Evolutionary conservation across 2,329 filamentous ascomycete species (phyloP).

Genomic region (Triangularia verruculosa): DNA sequence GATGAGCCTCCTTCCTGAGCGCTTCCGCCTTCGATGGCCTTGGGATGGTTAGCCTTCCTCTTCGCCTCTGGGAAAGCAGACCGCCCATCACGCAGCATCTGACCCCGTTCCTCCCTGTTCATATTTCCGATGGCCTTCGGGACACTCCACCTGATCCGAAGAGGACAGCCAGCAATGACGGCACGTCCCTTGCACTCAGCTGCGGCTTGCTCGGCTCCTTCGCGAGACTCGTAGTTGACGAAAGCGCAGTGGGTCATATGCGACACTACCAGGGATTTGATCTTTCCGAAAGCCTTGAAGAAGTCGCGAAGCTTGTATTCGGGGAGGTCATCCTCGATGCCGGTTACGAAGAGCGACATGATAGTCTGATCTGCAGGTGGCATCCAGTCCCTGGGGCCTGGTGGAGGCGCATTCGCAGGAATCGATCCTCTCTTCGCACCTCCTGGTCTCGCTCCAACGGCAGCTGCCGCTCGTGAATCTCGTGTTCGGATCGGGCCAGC

Average conservation of each 20-base stretch:
- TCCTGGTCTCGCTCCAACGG: conserved; percentile 46
- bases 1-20: conserved; percentile 26
- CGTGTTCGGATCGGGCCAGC: conserved; percentile 78
- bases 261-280: conserved; percentile 90
- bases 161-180: conserved; percentile 84
- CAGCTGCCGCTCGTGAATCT: conserved; percentile 54
- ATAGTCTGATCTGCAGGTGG: conserved; percentile 83
- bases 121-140: conserved; percentile 89
- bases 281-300: conserved; percentile 83
- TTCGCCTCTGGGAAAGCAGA: conserved; percentile 51
- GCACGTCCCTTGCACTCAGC: conserved; percentile 82
- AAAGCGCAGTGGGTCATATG: conserved; percentile 98
- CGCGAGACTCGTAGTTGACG: conserved; percentile 84
- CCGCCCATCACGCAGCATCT: conserved; percentile 77
- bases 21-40: conserved; percentile 33
- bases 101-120: conserved; percentile 78
- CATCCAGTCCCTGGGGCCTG: conserved; percentile 77
- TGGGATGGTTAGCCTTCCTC: conserved; percentile 37
- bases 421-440: conserved; percentile 56
- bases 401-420: conserved; percentile 66
- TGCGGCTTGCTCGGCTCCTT: conserved; percentile 82
- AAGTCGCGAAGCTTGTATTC: conserved; percentile 89
- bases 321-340: conserved; percentile 91
- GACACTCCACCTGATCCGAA: conserved; percentile 88
- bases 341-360: conserved; percentile 91